Conservation (phyloP, 768 basidiomycete species). For the Mycena albidolilacea region DNA sequence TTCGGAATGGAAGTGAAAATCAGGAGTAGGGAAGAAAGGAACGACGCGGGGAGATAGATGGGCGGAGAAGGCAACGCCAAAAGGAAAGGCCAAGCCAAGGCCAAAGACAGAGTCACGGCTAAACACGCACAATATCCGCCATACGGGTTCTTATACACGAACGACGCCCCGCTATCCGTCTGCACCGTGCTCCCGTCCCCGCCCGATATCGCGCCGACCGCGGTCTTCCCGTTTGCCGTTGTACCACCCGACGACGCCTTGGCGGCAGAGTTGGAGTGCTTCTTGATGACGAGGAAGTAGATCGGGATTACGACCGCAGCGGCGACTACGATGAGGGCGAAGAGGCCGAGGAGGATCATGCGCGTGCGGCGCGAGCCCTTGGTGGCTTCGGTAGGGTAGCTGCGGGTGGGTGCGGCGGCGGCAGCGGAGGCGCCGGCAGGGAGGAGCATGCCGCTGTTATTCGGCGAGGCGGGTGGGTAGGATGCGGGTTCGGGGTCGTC, state of each 20-base stretch:
- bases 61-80: no score
- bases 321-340: background rate
- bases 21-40: background rate
- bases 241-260: background rate
- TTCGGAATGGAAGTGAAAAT: no score
- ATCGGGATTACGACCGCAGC: background rate
- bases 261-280: background rate
- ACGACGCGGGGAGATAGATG: background rate
- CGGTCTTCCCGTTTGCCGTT: background rate
- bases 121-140: slow-evolving; percentile 26
- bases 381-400: no score
- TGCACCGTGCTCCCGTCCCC: slow-evolving; percentile 19
- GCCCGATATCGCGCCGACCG: background rate
- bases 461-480: background rate
- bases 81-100: no score
- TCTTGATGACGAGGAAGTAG: slow-evolving; percentile 25
- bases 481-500: background rate
- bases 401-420: no score
- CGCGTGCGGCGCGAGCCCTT: no score
- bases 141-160: slow-evolving; percentile 16
- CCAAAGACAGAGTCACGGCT: no score
- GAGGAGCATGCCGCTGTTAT: background rate
- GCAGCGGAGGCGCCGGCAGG: background rate
- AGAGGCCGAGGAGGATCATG: background rate
- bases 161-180: background rate